Conservation (phyloP, 78 protist genomes). For the Emiliania huxleyi region DNA sequence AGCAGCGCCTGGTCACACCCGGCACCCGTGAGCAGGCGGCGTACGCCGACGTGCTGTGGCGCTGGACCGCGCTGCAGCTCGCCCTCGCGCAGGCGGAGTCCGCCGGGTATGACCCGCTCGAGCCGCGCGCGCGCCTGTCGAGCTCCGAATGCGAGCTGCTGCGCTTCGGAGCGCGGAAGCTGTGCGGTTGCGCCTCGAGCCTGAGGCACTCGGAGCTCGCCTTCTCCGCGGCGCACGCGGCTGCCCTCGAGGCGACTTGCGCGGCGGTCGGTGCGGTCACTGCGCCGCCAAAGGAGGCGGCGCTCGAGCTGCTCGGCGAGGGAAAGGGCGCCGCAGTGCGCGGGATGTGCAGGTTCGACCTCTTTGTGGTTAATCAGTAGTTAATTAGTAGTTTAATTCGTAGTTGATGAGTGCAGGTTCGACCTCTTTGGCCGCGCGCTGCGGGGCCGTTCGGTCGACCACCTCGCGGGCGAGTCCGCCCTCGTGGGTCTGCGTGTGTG, state of each 20-base stretch:
- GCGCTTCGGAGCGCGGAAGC: neutral
- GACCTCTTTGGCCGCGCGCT: neutral
- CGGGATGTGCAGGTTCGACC: no score
- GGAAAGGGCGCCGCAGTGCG: no score
- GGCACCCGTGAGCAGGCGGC: no score
- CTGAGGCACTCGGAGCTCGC: neutral
- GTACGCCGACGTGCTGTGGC: neutral
- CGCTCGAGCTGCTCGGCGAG: no score
- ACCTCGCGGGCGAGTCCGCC: neutral
- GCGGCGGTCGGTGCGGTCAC: neutral
- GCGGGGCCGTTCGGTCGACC: neutral
- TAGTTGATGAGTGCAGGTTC: no score
- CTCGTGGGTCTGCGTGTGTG: no score
- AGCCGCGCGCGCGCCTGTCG: neutral
- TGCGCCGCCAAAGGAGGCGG: no score
- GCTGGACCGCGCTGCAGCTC: neutral
- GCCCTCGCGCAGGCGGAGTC: neutral
- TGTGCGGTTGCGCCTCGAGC: neutral
- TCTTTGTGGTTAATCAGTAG: no score
- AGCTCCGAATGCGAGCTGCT: neutral
- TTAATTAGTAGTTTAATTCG: no score
- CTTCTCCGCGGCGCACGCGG: neutral
- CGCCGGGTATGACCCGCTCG: neutral
- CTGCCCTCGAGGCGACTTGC: neutral
- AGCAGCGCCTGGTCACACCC: no score